Conservation (phyloP, 2,329 filamentous ascomycete genomes). For the Botrytis sinoallii region DNA sequence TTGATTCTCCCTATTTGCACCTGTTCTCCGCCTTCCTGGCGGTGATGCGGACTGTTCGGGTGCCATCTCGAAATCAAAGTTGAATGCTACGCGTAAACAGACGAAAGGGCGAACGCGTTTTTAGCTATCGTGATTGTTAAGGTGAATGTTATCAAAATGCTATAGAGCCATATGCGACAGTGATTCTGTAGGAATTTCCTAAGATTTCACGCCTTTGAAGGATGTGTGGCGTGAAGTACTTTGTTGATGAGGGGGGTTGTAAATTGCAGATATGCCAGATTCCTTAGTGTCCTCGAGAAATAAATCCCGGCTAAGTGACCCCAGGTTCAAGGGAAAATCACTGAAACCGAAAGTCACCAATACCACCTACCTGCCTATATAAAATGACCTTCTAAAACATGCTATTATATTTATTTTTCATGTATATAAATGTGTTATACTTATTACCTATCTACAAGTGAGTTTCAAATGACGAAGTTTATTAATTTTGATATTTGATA, state of each 20-base stretch:
- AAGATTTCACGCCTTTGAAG: neutral
- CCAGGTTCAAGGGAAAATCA: neutral
- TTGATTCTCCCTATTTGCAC: constrained; percentile 40
- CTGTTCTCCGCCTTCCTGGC: constrained; percentile 32
- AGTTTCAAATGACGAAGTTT: neutral
- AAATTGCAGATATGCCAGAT: neutral
- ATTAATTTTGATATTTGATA: neutral
- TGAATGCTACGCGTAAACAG: constrained; percentile 8
- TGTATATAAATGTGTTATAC: neutral
- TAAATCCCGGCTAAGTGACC: neutral
- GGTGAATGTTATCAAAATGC: neutral
- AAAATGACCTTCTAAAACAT: neutral
- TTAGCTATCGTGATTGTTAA: neutral
- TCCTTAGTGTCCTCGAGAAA: neutral
- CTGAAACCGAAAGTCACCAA: neutral
- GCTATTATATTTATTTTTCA: neutral
- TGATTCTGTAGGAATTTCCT: neutral
- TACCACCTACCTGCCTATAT: neutral
- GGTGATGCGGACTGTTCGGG: constrained; percentile 20
- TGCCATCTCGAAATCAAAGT: constrained; percentile 11
- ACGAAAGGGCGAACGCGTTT: neutral
- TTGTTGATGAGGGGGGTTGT: neutral
- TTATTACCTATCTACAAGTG: neutral
- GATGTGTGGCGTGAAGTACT: constrained; percentile 1
- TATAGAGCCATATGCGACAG: neutral